These are phyloP conservation scores for Lactarius sp. DNA, from an alignment of 768 basidiomycete species.

Conservation along the genomic window DNA sequence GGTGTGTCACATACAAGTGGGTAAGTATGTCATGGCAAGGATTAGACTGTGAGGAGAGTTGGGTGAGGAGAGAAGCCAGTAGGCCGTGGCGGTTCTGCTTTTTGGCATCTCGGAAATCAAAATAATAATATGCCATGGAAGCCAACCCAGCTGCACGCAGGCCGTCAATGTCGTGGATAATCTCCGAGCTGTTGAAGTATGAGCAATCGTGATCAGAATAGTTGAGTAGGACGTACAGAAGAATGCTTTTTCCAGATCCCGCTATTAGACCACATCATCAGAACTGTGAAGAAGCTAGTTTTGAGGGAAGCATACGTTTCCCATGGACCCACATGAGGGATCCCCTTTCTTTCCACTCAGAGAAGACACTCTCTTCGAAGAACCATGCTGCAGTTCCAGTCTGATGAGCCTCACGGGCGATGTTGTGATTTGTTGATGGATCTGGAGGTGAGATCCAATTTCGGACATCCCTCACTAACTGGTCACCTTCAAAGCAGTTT, in stretches of 20 bases:
- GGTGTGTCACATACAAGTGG: neutral
- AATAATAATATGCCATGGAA: too few relatives aligned
- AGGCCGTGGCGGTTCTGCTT: neutral
- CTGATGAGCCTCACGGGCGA: neutral
- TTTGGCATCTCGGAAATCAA: too few relatives aligned
- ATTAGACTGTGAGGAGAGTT: neutral
- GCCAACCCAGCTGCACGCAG: neutral
- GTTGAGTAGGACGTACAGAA: neutral
- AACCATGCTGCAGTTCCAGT: slow-evolving; percentile 6
- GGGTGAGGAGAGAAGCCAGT: neutral
- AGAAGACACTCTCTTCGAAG: neutral
- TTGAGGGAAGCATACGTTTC: neutral
- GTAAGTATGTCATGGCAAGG: neutral
- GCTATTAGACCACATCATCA: neutral
- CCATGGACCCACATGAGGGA: slow-evolving; percentile 15
- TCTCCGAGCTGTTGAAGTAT: neutral
- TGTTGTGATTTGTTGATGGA: slow-evolving; percentile 6
- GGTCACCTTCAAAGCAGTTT: too few relatives aligned
- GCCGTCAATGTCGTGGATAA: neutral
- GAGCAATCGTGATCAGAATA: neutral
- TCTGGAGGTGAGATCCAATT: slow-evolving; percentile 5
- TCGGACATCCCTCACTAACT: neutral
- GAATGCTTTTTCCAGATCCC: slow-evolving; percentile 6
- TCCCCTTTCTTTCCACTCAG: neutral
- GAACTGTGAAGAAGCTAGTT: too few relatives aligned